Percentiles rank a stretch among this genome's conserved stretches.
These are phyloP conservation scores for Gossypium australe DNA, from an alignment of 345 rosid genomes.

Conservation along the genomic window DNA sequence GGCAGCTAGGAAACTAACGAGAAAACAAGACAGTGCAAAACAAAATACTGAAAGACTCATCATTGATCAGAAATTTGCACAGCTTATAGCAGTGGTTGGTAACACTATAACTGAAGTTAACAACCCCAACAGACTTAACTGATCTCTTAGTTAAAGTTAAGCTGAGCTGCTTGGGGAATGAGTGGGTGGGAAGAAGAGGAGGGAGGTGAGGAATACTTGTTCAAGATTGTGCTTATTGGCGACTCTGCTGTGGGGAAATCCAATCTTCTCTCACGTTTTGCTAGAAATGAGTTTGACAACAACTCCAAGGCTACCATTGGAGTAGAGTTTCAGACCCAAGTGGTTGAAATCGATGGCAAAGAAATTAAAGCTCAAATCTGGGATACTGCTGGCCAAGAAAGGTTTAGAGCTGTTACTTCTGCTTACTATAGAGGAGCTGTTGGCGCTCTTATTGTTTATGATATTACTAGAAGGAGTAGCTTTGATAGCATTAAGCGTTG, in stretches of 20 bases:
- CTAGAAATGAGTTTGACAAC: slow-evolving; percentile 75
- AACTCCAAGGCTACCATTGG: slow-evolving; percentile 92
- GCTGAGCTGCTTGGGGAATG: slow-evolving; percentile 25
- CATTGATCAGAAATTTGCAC: too few relatives aligned
- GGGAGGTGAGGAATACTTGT: slow-evolving; percentile 67
- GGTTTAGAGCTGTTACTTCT: slow-evolving; percentile 90
- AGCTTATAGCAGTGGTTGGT: too few relatives aligned
- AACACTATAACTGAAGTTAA: neutral
- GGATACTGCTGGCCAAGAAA: slow-evolving; percentile 97
- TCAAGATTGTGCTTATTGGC: slow-evolving; percentile 81
- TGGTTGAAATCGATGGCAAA: slow-evolving; percentile 76
- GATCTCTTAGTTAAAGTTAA: too few relatives aligned
- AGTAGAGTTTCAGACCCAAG: slow-evolving; percentile 86
- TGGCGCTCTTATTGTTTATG: slow-evolving; percentile 82
- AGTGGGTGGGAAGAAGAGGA: slow-evolving; percentile 28
- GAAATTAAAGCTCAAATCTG: slow-evolving; percentile 94
- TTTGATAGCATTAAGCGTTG: slow-evolving; percentile 80
- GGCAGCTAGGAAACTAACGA: neutral
- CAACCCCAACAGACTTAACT: neutral
- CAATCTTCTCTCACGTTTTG: slow-evolving; percentile 75
- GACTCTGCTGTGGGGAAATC: slow-evolving; percentile 96
- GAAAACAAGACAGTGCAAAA: neutral
- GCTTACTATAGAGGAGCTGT: slow-evolving; percentile 93
- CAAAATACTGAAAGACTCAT: too few relatives aligned
- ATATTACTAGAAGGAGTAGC: slow-evolving; percentile 60